These are phyloP conservation scores for Plasmodium inui DNA, from an alignment of 169 alveolate species.

Conservation along the genomic window DNA sequence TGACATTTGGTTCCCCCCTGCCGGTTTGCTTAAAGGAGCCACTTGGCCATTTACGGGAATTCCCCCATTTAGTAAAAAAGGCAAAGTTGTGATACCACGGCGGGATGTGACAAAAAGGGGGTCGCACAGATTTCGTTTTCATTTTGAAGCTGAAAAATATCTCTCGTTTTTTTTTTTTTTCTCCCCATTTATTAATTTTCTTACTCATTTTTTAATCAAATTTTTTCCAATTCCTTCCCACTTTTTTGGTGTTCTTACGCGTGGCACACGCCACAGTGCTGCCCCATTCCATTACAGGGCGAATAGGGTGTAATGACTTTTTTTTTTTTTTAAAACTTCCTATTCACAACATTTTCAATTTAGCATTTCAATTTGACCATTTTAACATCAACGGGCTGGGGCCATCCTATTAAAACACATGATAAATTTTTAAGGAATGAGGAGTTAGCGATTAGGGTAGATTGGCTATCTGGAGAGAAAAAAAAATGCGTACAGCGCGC, in stretches of 20 bases:
- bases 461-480: not conserved
- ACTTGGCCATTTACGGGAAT: not conserved
- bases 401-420: not conserved
- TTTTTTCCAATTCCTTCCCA: not conserved
- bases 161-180: too few species aligned
- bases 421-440: not conserved
- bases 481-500: not conserved
- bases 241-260: not conserved
- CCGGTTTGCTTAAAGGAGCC: not conserved
- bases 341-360: not conserved
- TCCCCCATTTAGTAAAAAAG: not conserved
- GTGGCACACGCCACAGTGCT: not conserved
- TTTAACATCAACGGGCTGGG: not conserved
- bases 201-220: not conserved
- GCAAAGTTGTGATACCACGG: not conserved
- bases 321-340: not conserved
- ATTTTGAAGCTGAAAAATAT: not conserved
- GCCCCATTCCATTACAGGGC: not conserved
- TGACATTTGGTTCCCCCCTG: not conserved
- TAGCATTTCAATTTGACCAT: not conserved
- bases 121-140: not conserved
- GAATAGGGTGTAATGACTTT: not conserved
- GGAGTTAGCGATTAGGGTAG: not conserved
- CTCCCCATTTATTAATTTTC: not conserved
- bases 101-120: not conserved